Evolutionary conservation across 2,329 filamentous ascomycete genomes (phyloP).

Genomic region (Cordyceps farinosa): DNA sequence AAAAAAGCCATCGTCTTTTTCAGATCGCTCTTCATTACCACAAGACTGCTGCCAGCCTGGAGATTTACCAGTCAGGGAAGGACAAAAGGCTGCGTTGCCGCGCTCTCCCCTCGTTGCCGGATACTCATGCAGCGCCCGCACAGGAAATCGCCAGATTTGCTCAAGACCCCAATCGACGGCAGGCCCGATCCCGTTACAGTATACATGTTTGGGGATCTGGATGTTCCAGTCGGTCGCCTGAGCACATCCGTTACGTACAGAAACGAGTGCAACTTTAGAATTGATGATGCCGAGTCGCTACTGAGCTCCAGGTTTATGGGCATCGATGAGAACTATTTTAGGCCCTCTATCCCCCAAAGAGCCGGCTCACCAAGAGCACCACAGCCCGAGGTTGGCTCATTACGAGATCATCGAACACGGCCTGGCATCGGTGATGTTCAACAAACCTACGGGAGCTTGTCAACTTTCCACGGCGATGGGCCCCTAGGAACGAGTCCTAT

Average conservation of each 20-base stretch:
- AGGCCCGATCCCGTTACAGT: constrained; percentile 55
- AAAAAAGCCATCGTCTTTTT: constrained; percentile 97
- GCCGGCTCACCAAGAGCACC: constrained; percentile 35
- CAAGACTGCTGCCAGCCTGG: constrained; percentile 80
- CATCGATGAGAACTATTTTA: constrained; percentile 81
- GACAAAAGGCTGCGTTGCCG: constrained; percentile 64
- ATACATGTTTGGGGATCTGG: constrained; percentile 77
- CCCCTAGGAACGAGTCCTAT: constrained; percentile 80
- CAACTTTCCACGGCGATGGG: constrained; percentile 81
- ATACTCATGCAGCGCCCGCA: constrained; percentile 61
- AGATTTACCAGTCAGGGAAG: constrained; percentile 73
- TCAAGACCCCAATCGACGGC: constrained; percentile 45
- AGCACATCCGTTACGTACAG: constrained; percentile 80
- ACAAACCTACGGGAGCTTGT: constrained; percentile 84
- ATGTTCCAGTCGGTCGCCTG: constrained; percentile 82
- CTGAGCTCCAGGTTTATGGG: constrained; percentile 93
- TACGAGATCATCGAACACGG: constrained; percentile 60
- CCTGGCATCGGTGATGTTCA: constrained; percentile 56
- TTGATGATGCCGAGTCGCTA: constrained; percentile 87
- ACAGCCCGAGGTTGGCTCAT: constrained; percentile 64
- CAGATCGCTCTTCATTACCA: constrained; percentile 77
- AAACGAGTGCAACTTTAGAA: constrained; percentile 82
- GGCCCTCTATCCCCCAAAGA: constrained; percentile 66
- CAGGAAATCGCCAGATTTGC: constrained; percentile 59
- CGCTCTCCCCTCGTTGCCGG: constrained; percentile 75